Evolutionary conservation across 345 rosid species (phyloP), one percentile per base, ranked within the genome.

Genomic region (Linum usitatissimum): DNA sequence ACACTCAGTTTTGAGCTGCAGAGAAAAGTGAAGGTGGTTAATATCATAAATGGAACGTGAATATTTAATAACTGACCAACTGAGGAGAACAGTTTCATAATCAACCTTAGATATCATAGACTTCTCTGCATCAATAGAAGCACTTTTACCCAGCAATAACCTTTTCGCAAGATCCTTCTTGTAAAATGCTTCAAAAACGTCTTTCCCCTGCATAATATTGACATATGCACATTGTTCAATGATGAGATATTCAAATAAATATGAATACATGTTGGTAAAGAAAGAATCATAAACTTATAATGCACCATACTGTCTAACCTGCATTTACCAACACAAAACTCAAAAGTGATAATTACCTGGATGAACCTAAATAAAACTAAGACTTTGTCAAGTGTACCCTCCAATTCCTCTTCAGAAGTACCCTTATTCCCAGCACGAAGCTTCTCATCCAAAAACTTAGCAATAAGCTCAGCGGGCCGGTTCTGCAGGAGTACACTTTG

Each of bases 371-470:
- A 93, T 58, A 93, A 79, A 64, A 93, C 97, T 79, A 93, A 81
- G 61, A 90, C 99, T 84, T 86, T 90, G 70, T 93, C 99, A 68
- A 93, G 97, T 53, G 81, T 90, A 53, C 85, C 82, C 97, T 93
- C 99, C 84, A 90, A 80, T 77, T 93, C 99, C 85, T 93, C 99
- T 83, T 93, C 99, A 18, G 99, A 90, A 64, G 96, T 90, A 75
- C 96, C 97, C 83, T 93, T 93, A 71, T 93, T 93, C 62, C 99
- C 97, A 79, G 99, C 97, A 71, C 97, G 99, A 68, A 93, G 91
- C 78, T 93, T 93, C 70, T 90, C 99, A 68, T 93, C 99, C 83
- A 90, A 77, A 79, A 90, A 93, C 77, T 93, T 93, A 12, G 99
- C 97, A 53, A 93, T 93, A 74, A 93, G 79, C 80, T 93, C 99